A percentile compares a stretch with the other conserved stretches of the same genome.
These are phyloP conservation scores for Periconia sp. DNA, from an alignment of 2,329 filamentous ascomycete genomes.

Conservation along the genomic window DNA sequence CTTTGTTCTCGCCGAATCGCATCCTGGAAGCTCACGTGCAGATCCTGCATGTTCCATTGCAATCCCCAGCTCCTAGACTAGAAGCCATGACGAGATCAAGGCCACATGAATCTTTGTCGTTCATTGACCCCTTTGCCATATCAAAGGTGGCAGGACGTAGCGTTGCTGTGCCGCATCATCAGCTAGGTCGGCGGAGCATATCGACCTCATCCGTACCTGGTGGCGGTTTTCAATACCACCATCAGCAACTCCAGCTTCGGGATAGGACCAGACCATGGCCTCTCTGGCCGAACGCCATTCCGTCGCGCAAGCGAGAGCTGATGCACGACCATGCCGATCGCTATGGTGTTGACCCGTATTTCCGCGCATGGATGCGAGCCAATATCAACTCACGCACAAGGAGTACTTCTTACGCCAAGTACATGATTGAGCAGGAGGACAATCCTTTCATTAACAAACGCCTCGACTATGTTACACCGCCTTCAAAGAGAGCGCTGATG, in stretches of 20 bases:
- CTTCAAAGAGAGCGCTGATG: conserved; percentile 6
- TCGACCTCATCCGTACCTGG: conserved; percentile 7
- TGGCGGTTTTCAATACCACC: conserved; percentile 11
- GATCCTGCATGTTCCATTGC: conserved; percentile 20
- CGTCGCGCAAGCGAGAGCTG: conserved; percentile 22
- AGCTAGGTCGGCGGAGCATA: conserved; percentile 9
- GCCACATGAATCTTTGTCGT: conserved; percentile 11
- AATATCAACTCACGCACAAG: conserved; percentile 27
- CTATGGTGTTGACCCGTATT: conserved; percentile 33
- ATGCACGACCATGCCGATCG: conserved; percentile 23
- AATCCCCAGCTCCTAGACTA: conserved; percentile 6
- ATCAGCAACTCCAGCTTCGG: conserved; percentile 15
- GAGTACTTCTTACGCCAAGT: conserved; percentile 28
- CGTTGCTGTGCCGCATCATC: conserved; percentile 9
- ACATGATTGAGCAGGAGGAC: conserved; percentile 31
- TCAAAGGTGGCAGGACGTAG: conserved; percentile 8
- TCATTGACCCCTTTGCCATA: conserved; percentile 23
- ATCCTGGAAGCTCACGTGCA: conserved; percentile 29
- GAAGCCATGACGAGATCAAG: neutral
- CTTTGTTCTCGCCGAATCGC: conserved; percentile 28
- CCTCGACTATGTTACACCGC: conserved; percentile 20
- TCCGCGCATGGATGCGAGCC: conserved; percentile 30
- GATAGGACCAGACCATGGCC: conserved; percentile 28
- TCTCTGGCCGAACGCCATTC: conserved; percentile 33
- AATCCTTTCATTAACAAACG: conserved; percentile 29